Percentiles rank a stretch among this genome's conserved stretches.
phyloP scores from a whole-genome alignment of 495 filamentous ascomycete genomes.

The Penicillium verhagenii region DNA sequence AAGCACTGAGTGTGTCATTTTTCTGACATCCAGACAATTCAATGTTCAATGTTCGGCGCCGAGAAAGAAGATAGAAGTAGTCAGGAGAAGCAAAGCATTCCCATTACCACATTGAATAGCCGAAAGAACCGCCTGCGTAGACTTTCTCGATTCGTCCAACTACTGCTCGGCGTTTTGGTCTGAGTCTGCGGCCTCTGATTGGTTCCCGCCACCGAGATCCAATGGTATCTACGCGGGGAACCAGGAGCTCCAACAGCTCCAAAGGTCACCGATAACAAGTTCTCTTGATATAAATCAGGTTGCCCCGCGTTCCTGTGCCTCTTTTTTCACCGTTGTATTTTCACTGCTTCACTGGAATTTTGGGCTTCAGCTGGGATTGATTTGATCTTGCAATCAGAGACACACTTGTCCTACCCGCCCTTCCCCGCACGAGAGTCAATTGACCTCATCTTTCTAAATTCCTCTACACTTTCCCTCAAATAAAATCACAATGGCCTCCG shows the following conservation, averaged over 20 bases:
- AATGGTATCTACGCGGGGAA: constrained; percentile 27
- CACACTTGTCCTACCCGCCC: neutral
- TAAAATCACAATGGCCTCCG: constrained; percentile 41
- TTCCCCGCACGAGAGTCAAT: constrained; percentile 13
- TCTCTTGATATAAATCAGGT: constrained; percentile 23
- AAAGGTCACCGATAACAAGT: constrained; percentile 13
- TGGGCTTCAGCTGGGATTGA: constrained; percentile 1
- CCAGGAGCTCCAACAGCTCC: constrained; percentile 15
- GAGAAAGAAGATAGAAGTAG: neutral
- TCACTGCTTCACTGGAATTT: neutral
- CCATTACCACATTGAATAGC: constrained; percentile 19
- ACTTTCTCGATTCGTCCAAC: constrained; percentile 29
- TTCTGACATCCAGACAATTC: neutral
- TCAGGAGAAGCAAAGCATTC: neutral
- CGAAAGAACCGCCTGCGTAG: constrained; percentile 11
- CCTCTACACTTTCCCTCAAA: neutral
- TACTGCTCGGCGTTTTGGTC: constrained; percentile 24
- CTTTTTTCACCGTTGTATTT: constrained; percentile 1
- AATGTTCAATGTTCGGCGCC: no score
- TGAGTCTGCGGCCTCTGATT: constrained; percentile 7
- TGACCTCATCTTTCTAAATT: constrained; percentile 1
- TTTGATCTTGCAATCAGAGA: neutral
- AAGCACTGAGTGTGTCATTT: neutral
- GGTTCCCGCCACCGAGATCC: constrained; percentile 21
- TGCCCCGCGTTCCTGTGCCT: constrained; percentile 11